A percentile compares a stretch with the other conserved stretches of the same genome.
Evolutionary conservation across 768 basidiomycete species (phyloP).

Genomic region (Mycena alexandri): DNA sequence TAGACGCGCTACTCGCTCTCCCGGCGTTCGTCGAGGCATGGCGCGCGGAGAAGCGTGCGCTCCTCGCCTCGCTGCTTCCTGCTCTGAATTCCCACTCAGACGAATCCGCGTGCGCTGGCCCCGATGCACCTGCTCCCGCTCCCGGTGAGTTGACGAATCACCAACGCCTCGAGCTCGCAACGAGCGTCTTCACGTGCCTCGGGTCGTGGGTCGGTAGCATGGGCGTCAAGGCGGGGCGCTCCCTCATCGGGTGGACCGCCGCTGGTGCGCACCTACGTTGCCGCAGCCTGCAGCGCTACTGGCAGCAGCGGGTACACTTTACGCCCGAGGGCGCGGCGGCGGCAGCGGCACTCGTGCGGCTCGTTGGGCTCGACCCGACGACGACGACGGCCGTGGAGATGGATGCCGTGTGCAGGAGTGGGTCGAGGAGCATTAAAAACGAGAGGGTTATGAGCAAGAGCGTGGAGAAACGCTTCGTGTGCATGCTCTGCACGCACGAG

Average conservation of each 20-base stretch:
- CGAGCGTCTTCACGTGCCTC: constrained; percentile 39
- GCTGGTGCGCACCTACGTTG: constrained; percentile 41
- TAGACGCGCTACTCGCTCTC: constrained; percentile 26
- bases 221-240: constrained; percentile 28
- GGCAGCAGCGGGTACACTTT: constrained; percentile 37
- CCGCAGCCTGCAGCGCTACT: constrained; percentile 31
- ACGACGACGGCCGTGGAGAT: constrained; percentile 36
- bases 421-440: too few species aligned
- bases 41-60: constrained; percentile 33
- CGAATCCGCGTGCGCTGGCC: too few species aligned
- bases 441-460: not conserved
- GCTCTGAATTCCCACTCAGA: too few species aligned
- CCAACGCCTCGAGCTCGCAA: constrained; percentile 22
- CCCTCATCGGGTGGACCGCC: constrained; percentile 42
- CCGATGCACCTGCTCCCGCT: too few species aligned
- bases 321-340: constrained; percentile 37
- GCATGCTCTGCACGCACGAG: constrained; percentile 21
- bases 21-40: constrained; percentile 35
- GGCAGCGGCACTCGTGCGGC: constrained; percentile 34
- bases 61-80: constrained; percentile 31
- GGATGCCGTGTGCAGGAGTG: constrained; percentile 25
- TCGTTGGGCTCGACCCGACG: constrained; percentile 35
- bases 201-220: constrained; percentile 35
- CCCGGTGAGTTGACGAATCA: too few species aligned
- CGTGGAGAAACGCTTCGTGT: constrained; percentile 31